These are phyloP conservation scores for Phytophthora hibernalis DNA, from an alignment of 352 stramenopile species.

Conservation along the genomic window DNA sequence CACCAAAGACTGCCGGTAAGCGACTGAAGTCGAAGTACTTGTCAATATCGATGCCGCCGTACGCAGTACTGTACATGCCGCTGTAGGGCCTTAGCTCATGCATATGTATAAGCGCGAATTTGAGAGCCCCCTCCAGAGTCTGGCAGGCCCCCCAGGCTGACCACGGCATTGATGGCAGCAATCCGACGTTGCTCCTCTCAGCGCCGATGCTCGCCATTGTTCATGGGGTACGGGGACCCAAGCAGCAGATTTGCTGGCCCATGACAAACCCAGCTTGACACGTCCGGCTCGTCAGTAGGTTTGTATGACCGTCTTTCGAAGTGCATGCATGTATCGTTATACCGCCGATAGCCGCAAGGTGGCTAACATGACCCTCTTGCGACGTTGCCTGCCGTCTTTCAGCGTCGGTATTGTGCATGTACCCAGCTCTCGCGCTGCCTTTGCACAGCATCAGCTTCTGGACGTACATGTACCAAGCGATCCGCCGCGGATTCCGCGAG, in stretches of 20 bases:
- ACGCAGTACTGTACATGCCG: too few relatives aligned
- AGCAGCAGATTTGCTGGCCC: constrained; percentile 4
- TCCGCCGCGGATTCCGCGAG: too few relatives aligned
- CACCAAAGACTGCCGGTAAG: too few relatives aligned
- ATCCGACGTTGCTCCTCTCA: neutral
- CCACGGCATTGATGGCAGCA: constrained; percentile 13
- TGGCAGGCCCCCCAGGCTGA: neutral
- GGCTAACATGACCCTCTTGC: neutral
- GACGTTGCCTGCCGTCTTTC: neutral
- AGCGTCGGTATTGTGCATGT: neutral
- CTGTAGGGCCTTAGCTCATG: neutral
- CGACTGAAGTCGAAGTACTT: too few relatives aligned
- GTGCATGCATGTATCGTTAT: neutral
- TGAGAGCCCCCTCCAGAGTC: neutral
- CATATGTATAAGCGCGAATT: neutral
- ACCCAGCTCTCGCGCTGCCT: neutral
- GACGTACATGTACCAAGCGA: neutral
- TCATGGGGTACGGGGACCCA: constrained; percentile 19
- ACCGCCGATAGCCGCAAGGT: neutral
- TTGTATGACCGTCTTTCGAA: neutral
- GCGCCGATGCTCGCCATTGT: neutral
- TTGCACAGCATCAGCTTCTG: neutral
- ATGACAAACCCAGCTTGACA: constrained; percentile 15
- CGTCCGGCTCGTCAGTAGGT: neutral
- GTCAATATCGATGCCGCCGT: too few relatives aligned